Evolutionary conservation across 1,139 yeast species (phyloP), one percentile per base, ranked within the genome.

Genomic region (Geotrichum phurueaensis): DNA sequence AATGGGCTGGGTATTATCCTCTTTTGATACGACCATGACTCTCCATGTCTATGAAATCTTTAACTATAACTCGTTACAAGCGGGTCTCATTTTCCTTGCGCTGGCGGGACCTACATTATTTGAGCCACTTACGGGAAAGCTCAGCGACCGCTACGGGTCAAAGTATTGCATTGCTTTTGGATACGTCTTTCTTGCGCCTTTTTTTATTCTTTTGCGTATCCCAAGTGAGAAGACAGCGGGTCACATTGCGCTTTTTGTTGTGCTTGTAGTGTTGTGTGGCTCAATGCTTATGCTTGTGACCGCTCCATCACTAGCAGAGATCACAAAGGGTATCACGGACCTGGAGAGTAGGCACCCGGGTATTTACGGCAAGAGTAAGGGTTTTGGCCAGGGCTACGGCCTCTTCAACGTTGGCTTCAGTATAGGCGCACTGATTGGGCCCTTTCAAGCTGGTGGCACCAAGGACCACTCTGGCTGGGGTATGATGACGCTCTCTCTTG

Each of bases 371-470:
- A 61, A 64, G 13, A 71, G 73, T 6, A 70, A 70, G 53, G 77
- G 76, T 3, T 69, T 65, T 51, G 77, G 75, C 5, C 75, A 73
- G 56, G 75, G 71, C 0, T 75, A 72, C 57, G 76, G 75, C 1
- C 63, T 72, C n/a, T 73, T 71, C 64, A 75, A 75, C 54, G 69
- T 74, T 18, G 74, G 73, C 3, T 74, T 65, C 56, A 67, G 76
- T 1, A 53, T 73, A 1, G 77, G 77, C 1, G 62, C 70, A 3
- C 62, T 75, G 27, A 63, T 73, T 56, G 77, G 77, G 1, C 77
- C 77, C 2, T 68, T 73, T 23, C 69, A 68, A 51, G 68, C 74
- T 7, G 76, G 75, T 7, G 67, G 68, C 1, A 65, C 68, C 18
- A 64, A 64, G 53, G 63, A 62, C 6, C 33, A 54, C 12, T 54